Evolutionary conservation across 176 grass and related monocot species (phyloP), one percentile per base, ranked within the genome.

Genomic region (Pharus latifolius): DNA sequence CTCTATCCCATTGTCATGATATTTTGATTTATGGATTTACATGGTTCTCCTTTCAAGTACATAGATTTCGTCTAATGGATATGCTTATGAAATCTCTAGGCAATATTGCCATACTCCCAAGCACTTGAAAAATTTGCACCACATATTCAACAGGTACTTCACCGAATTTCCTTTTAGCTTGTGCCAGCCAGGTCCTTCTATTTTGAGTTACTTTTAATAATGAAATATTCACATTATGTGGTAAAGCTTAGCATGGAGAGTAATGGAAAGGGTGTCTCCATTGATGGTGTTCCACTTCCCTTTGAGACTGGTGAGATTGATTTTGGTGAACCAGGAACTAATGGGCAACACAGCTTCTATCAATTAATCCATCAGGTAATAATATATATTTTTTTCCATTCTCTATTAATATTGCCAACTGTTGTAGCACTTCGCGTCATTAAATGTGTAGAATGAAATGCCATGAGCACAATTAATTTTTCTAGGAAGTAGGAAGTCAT

Each of bases 251-350:
- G 95, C 79, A 99, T 99, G 95, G 95, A 99, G 83, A 94, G 95
- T 88, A 99, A 99, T 34, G 95, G 95, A 71, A 99, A 99, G 65
- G 95, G 95, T 70, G 87, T 99, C 32, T 94, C 90, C 42, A 94
- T 99, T 73, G 87, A 94, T 77, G 95, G 95, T 15, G 64, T 80
- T 71, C 69, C 45, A 60, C 95, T 99, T 63, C 47, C 89, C 3
- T 91, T 82, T 30, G 90, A 91, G 35, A 70, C 90, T 25, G 95
- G 95, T 81, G 95, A 99, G 82, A 99, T 99, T 67, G 95, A 99
- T 85, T 99, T 99, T 84, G 95, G 95, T 68, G 95, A 99, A 78
- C 95, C 95, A 78, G 90, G 95, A 83, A 99, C 95, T 26, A 99
- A 99, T 73, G 95, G 95, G 28, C 95, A 99, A 65, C 95, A 99